Base-by-base conservation (phyloP, 1,284 basidiomycete genomes). In the Golubevia sp. region DNA sequence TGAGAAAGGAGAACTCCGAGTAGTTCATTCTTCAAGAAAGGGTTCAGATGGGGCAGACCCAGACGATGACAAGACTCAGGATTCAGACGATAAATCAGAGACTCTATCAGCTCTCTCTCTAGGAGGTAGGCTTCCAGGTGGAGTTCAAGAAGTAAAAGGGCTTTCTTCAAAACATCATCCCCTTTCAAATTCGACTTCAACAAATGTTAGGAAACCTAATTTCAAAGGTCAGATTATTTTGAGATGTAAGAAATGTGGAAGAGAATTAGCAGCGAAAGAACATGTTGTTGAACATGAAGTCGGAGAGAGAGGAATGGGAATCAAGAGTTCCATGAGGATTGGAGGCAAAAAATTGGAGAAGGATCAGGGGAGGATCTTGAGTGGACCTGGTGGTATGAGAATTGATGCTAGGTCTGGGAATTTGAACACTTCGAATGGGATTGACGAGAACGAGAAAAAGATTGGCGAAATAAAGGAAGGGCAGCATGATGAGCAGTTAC, bases 261-360 rank as follows among this genome's bases (percentile, higher is more conserved):
- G 73, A 11, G 77, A 74, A 53, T 59, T 83, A 51, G 77, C 76
- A n/a, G 64, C 68, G 21, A 49, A 66, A 3, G 73, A 79, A 55
- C 76, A 83, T 61, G 67, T 83, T 21, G 71, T 82, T 21, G 67
- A 72, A 49, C 80, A 83, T 52, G 71, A 73, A 48, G 71, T 74
- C 3, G 80, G 79, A 0, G 71, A 70, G 25, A 76, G 80, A 1
- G 63, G 74, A 77, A 8, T 83, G 80, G 50, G 77, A 79, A 24
- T 74, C 70, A 26, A 58, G 74, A 8, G 71, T 59, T 26, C 61
- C 74, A 44, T 61, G 15, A 55, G 53, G 30, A 65, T 57, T 21
- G 15, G 63, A 6, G 24, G 57, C 21, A 65, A 65, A 25, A 62
- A 65, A 13, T 3, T 55, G 21, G 57, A 30, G 7, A 52, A 44